Percentiles rank a stretch among this genome's conserved stretches.
Conservation (phyloP, 2,329 filamentous ascomycete genomes). For the Colletotrichum sp. region DNA sequence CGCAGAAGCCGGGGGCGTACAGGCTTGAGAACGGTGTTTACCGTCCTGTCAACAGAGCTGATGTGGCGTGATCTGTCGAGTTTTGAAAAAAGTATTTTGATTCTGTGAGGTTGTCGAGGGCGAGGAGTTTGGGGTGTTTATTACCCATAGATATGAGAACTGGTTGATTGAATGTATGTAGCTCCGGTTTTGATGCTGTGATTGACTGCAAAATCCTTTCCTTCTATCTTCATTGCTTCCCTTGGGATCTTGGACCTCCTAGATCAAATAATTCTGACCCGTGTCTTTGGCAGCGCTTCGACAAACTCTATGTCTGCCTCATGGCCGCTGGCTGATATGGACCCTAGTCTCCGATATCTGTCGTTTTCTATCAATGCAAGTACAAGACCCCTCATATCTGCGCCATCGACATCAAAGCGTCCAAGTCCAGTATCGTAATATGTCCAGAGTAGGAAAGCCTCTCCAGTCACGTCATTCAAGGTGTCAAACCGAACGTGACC, state of each 20-base stretch:
- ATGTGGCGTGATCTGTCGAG: conserved; percentile 4
- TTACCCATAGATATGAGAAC: background rate
- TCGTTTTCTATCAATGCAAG: background rate
- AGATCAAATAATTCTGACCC: background rate
- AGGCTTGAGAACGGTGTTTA: conserved; percentile 24
- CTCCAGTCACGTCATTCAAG: background rate
- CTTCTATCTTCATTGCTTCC: background rate
- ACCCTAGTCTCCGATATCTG: background rate
- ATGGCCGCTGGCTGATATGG: no score
- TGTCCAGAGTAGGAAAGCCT: rapidly evolving
- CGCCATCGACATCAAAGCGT: no score
- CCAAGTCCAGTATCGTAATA: no score
- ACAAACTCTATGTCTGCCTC: rapidly evolving
- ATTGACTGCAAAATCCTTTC: background rate
- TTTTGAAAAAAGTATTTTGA: background rate
- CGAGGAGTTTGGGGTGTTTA: background rate
- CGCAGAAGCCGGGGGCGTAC: conserved; percentile 22
- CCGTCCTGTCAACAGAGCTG: conserved; percentile 20
- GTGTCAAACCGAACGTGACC: background rate
- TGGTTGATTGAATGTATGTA: background rate
- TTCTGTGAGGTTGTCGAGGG: background rate
- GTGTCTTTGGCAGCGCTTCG: background rate
- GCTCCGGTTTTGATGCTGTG: background rate
- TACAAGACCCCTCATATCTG: background rate
- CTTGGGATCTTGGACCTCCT: rapidly evolving